Percentiles rank a stretch among this genome's conserved stretches.
Evolutionary conservation across 257 asterid genomes (phyloP).

Genomic region (Solanum neorickii): DNA sequence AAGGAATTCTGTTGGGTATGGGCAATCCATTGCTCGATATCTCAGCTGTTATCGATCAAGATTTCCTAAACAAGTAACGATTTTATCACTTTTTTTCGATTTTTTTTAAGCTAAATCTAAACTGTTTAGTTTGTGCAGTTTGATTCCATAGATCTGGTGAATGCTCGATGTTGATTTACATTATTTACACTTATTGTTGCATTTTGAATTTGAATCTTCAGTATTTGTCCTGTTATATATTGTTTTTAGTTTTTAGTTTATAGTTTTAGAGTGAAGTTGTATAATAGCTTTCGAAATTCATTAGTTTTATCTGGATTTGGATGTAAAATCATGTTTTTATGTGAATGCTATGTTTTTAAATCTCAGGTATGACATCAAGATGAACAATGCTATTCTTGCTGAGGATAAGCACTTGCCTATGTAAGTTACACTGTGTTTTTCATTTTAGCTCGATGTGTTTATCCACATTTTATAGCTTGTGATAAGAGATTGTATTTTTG

Average conservation of each 20-base stretch:
- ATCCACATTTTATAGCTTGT: neutral
- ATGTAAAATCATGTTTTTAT: neutral
- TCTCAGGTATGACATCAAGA: slow-evolving; percentile 51
- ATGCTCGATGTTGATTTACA: neutral
- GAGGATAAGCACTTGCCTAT: slow-evolving; percentile 89
- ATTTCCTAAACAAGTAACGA: slow-evolving; percentile 60
- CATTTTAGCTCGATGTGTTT: neutral
- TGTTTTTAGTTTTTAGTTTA: neutral
- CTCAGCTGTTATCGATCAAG: slow-evolving; percentile 78
- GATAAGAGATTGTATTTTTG: neutral
- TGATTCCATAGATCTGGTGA: neutral
- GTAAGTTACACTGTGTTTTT: slow-evolving; percentile 35
- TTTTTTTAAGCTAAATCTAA: neutral
- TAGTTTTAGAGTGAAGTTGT: neutral
- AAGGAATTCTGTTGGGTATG: slow-evolving; percentile 83
- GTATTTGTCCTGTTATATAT: neutral
- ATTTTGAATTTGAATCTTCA: neutral
- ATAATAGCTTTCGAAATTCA: neutral
- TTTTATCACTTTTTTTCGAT: neutral
- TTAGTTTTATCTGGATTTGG: neutral
- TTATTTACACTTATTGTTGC: neutral
- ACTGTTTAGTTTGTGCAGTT: neutral
- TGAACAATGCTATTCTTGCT: slow-evolving; percentile 90
- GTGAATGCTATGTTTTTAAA: neutral
- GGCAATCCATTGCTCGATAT: slow-evolving; percentile 89